Evolutionary conservation across 202 grass and related monocot species (phyloP), one percentile per base, ranked within the genome.

Genomic region (Setaria viridis): DNA sequence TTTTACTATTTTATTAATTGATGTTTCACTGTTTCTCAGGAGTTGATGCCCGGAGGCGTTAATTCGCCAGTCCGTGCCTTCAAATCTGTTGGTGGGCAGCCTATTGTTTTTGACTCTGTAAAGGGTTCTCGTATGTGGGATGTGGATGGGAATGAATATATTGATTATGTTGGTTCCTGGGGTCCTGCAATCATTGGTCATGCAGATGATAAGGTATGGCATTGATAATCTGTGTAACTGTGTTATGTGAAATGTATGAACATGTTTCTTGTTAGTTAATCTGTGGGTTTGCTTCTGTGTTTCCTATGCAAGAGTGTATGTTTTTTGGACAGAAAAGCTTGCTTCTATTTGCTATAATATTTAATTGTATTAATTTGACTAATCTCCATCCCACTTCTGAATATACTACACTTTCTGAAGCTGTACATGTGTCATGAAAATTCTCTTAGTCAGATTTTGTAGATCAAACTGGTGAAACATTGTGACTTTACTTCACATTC

Each of bases 121-220:
- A 99, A 99, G 70, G 97, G 94, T 45, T 99, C 90, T 89, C 97
- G 43, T 57, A 94, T 99, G 94, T 91, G 97, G 94, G 97, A 97
- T 89, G 97, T 99, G 20, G 97, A 97, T 83, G 97, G 97, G 37
- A 97, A 99, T 45, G 93, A 99, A 85, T 99, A 99, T 73, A 88
- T 99, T 6, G 97, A 99, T 86, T 99, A 99, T 90, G 97, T 99
- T 85, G 97, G 97, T 82, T 99, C 97, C 25, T 99, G 97, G 94
- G 97, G 94, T 49, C 97, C 97, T 85, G 97, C 94, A 74, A 99
- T 99, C 67, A 94, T 99, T 6, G 97, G 94, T 51, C 97, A 99
- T 87, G 87, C 97, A 64, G 97, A 99, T 88, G 94, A 99, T 62
- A 77, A 86, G 89, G 97, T 99, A 88, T 4, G 0, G 3, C 32